Base-by-base conservation (phyloP, 1,284 basidiomycete genomes). In the Trametes versicolor region DNA sequence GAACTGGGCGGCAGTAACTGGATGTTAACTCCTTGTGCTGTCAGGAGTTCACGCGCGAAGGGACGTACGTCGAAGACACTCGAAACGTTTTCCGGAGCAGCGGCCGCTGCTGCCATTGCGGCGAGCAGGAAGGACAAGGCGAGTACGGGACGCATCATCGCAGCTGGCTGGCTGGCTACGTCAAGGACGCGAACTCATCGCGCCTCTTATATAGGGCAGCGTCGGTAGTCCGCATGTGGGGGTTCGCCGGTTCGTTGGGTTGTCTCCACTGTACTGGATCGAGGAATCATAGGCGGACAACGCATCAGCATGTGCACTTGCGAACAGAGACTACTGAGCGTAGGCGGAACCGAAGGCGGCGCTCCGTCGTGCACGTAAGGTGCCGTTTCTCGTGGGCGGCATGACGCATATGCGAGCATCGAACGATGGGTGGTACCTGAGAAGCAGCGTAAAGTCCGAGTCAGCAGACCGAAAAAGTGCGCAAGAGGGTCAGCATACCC, bases 61-160 rank as follows among this genome's bases (percentile, higher is more conserved):
- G 19, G 34, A 45, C 64, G 59, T 29, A 62, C 64, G 32, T 55
- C 61, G 32, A 62, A 62, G 6, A 62, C 61, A 19, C 61, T 57
- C 37, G 39, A 47, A n/a, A n/a, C n/a, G 21, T 62, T 57, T n/a
- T 7, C 39, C 15, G 29, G 48, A 8, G 36, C 37, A 4, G 23
- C 13, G 12, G 39, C 47, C 17, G 34, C 19, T 4, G 45, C 55
- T 2, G 37, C 25, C 2, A 15, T 15, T 2, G 5, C n/a, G 13
- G 49, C 17, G 29, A 57, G 37, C 48, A 62, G 2, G 23, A 29
- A 21, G 7, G 21, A 49, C 6, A 32, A 7, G 9, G n/a, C 23
- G 29, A 57, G 23, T 6, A 21, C 19, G 32, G 15, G 15, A 36
- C 10, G 47, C 61, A 62, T 57, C 23, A 27, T 52, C 21, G 39